These are phyloP conservation scores for Xylaria telfairii DNA, from an alignment of 495 filamentous ascomycete species.

Conservation along the genomic window DNA sequence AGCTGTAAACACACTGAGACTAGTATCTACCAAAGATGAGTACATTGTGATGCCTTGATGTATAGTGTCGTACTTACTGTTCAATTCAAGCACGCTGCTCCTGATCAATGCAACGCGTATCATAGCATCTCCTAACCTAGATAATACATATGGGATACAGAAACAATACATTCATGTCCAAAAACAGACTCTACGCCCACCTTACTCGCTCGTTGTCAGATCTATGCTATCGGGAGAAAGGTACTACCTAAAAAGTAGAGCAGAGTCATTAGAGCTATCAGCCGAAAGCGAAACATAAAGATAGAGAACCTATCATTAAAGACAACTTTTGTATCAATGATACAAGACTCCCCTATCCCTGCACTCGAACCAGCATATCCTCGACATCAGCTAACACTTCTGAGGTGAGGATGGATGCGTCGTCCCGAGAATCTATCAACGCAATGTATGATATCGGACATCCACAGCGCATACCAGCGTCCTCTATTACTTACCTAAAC, in stretches of 20 bases:
- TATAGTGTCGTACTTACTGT: not conserved
- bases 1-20: not conserved
- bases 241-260: not conserved
- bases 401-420: not conserved
- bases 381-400: not conserved
- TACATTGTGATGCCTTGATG: not conserved
- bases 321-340: not conserved
- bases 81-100: too few relatives aligned
- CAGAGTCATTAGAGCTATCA: not conserved
- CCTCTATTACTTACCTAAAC: not conserved
- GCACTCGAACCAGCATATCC: not conserved
- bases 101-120: not conserved
- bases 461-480: not conserved
- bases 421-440: not conserved
- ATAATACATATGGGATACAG: too few relatives aligned
- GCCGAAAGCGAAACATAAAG: not conserved
- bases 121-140: not conserved
- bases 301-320: not conserved
- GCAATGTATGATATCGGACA: not conserved
- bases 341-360: not conserved
- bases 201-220: not conserved
- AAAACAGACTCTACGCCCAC: not conserved
- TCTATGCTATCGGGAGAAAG: not conserved
- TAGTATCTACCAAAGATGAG: not conserved
- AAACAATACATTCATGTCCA: not conserved